Base-by-base conservation (phyloP, 768 basidiomycete species). In the Lactarius psammicola region DNA sequence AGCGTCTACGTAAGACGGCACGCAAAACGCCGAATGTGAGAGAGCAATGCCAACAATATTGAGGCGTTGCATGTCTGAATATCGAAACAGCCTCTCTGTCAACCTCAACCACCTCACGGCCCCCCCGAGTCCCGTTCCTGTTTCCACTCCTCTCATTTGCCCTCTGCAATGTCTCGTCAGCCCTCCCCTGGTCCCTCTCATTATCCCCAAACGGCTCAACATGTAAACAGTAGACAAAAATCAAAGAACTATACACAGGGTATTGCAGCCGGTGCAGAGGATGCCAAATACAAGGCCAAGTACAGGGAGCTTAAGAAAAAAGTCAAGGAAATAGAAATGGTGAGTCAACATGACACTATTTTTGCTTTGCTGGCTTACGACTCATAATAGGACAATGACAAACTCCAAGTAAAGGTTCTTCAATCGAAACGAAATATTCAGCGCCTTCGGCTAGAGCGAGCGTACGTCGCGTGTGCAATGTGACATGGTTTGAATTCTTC, bases 221-320 rank as follows among this genome's bases (percentile, higher is more conserved):
- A 40, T 26, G 54, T 44, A 30, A 66, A 65, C 15, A 62, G 44
- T 59, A 68, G 75, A 74, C 81, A 79, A 81, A 86, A 79, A 78
- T 78, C 71, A 75, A 84, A 75, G 71, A 67, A 79, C 28, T 80
- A 81, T 56, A 68, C 83, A 23, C 78, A 85, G 26, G 89, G 87
- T 67, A 88, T 90, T 68, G 84, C 88, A 44, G 89, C 88, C 31
- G 87, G 89, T 71, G 89, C 88, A 23, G 91, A 93, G 74, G 92
- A 94, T 76, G 85, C 84, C 73, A 93, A 92, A 77, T 94, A 94
- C 75, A 88, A 90, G 66, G 83, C 85, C 72, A 94, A 94, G 77
- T 94, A 94, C 80, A 91, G 87, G 75, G 92, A 94, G 65, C 80
- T 94, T 69, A 93, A 91, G 76, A 84, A 87, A 77, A 93, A 92